A percentile compares a stretch with the other conserved stretches of the same genome.
Conservation (phyloP, 1,139 yeast species). For the Debaryomyces psychrophilus region DNA sequence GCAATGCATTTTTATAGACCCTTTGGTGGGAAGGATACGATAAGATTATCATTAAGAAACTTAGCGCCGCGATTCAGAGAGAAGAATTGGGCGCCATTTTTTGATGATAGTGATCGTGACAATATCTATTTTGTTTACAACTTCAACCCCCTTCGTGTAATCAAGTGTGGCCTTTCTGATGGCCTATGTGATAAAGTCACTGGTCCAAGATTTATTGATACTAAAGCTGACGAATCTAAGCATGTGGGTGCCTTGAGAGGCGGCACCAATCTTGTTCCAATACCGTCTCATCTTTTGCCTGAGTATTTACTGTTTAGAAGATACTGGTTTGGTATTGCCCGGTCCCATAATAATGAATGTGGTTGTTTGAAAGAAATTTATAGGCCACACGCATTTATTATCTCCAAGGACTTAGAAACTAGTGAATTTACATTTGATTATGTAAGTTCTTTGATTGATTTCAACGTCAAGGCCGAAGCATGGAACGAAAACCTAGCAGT, state of each 20-base stretch:
- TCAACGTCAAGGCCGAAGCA: constrained; percentile 22
- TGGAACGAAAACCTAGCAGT: constrained; percentile 17
- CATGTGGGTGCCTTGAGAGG: constrained; percentile 24
- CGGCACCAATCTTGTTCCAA: constrained; percentile 21
- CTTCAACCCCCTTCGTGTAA: constrained; percentile 23
- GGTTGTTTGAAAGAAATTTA: constrained; percentile 21
- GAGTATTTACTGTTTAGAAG: constrained; percentile 8
- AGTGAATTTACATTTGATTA: constrained; percentile 19
- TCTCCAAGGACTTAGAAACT: constrained; percentile 17
- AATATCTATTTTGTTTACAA: constrained; percentile 23
- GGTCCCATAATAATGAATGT: constrained; percentile 18
- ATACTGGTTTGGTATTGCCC: constrained; percentile 22
- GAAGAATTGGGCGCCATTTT: constrained; percentile 21
- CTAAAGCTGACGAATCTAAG: constrained; percentile 14
- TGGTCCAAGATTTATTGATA: constrained; percentile 19
- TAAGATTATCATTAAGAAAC: constrained; percentile 12
- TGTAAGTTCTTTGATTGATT: constrained; percentile 24
- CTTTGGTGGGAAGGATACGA: constrained; percentile 11
- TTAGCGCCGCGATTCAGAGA: constrained; percentile 17
- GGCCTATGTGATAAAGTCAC: constrained; percentile 20
- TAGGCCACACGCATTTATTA: constrained; percentile 24
- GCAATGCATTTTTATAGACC: constrained; percentile 20
- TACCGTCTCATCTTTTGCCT: constrained; percentile 11
- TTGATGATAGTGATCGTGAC: constrained; percentile 13
- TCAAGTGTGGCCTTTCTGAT: constrained; percentile 19